Conservation (phyloP, 805 yeast species). For the Pichia deserticola region DNA sequence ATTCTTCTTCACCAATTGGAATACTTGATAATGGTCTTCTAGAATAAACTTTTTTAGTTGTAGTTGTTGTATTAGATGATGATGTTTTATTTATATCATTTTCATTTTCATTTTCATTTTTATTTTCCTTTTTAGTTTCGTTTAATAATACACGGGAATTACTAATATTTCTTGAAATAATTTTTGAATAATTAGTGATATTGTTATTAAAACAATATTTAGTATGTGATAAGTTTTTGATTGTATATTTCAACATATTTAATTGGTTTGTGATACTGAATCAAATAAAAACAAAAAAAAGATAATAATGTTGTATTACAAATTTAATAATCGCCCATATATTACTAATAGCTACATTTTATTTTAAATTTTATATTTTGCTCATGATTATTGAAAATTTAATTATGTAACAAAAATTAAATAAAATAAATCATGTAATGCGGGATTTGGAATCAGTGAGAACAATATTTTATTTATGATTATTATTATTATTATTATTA, state of each 20-base stretch:
- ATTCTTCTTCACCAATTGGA: constrained; percentile 53
- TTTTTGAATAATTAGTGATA: not conserved
- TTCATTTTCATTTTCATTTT: not conserved
- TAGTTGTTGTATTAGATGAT: not conserved
- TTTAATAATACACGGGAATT: not conserved
- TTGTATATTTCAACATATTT: too few species aligned
- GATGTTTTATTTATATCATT: not conserved
- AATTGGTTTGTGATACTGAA: too few species aligned
- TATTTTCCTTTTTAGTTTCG: not conserved
- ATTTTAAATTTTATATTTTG: not conserved
- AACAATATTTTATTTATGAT: too few species aligned
- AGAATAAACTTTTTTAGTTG: constrained; percentile 3
- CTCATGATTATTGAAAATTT: too few species aligned
- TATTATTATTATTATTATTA: too few species aligned
- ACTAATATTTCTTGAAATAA: not conserved
- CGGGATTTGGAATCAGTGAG: too few species aligned
- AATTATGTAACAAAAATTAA: too few species aligned
- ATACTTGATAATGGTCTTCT: constrained; percentile 69
- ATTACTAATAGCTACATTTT: too few species aligned
- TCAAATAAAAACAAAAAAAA: not conserved
- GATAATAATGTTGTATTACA: not conserved
- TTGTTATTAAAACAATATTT: too few species aligned
- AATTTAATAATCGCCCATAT: too few species aligned
- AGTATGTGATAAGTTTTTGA: too few species aligned
- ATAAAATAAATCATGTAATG: too few species aligned